Evolutionary conservation across 116 monocot genomes (phyloP).

Genomic region (Iris pallida): DNA sequence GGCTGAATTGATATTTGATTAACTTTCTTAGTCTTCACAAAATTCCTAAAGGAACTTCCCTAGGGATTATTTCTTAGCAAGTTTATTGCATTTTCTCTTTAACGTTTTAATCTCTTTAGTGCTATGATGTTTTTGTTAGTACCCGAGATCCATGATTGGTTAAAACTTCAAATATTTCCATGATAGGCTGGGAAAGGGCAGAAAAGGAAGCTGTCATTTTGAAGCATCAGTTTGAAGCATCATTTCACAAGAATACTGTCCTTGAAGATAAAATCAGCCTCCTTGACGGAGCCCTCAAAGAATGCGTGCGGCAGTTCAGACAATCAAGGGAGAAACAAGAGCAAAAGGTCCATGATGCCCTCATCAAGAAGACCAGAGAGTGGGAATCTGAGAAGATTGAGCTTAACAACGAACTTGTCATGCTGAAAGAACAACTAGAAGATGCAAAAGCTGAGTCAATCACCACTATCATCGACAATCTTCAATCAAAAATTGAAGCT

Average conservation of each 20-base stretch:
- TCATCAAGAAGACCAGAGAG: slow-evolving; percentile 37
- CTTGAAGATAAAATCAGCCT: slow-evolving; percentile 50
- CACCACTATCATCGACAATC: slow-evolving; percentile 16
- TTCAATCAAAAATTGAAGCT: slow-evolving; percentile 26
- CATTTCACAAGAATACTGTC: slow-evolving; percentile 43
- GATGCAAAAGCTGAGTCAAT: slow-evolving; percentile 20
- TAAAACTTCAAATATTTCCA: neutral
- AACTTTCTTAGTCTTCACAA: too few relatives aligned
- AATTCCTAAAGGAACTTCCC: too few relatives aligned
- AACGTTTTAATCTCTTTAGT: neutral
- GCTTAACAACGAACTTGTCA: slow-evolving; percentile 35
- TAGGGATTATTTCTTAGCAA: neutral
- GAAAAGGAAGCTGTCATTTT: slow-evolving; percentile 49
- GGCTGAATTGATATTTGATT: too few relatives aligned
- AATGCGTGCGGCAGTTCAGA: slow-evolving; percentile 60
- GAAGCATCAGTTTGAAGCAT: slow-evolving; percentile 51
- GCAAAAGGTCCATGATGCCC: slow-evolving; percentile 45
- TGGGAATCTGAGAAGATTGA: slow-evolving; percentile 58
- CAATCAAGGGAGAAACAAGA: slow-evolving; percentile 62
- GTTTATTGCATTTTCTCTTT: neutral
- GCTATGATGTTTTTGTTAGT: neutral
- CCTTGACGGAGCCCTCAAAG: slow-evolving; percentile 71
- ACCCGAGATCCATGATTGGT: neutral
- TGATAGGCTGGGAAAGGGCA: slow-evolving; percentile 83
- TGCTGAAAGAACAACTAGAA: slow-evolving; percentile 49